phyloP scores from a whole-genome alignment of 306 rosid genomes.

The Cucurbita argyrosperma region DNA sequence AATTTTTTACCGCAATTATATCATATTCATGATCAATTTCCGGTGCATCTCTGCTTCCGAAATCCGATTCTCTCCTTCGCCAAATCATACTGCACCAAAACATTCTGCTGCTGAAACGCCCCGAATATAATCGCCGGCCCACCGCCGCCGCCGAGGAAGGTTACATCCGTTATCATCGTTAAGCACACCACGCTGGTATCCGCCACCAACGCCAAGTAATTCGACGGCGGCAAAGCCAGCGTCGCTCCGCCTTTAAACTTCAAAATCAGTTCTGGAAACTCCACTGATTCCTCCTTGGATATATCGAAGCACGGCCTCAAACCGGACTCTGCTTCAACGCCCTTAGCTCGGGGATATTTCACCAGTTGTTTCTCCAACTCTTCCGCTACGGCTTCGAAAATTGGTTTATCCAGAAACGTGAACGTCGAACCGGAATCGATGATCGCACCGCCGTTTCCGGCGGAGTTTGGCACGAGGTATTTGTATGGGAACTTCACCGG shows the following conservation, averaged over 20 bases:
- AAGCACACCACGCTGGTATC: slow-evolving; percentile 19
- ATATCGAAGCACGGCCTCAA: slow-evolving; percentile 44
- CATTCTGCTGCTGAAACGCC: slow-evolving; percentile 60
- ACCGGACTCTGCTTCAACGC: slow-evolving; percentile 32
- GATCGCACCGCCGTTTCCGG: slow-evolving; percentile 58
- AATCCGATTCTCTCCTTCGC: slow-evolving; percentile 55
- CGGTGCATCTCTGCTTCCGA: slow-evolving; percentile 25
- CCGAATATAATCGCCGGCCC: slow-evolving; percentile 79
- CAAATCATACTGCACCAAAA: slow-evolving; percentile 56
- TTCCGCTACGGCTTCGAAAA: slow-evolving; percentile 25
- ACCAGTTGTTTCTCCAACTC: slow-evolving; percentile 39
- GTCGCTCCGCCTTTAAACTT: slow-evolving; percentile 67
- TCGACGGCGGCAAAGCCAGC: slow-evolving; percentile 28
- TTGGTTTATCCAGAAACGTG: slow-evolving; percentile 47
- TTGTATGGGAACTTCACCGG: slow-evolving; percentile 37
- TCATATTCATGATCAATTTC: not conserved
- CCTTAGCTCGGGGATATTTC: slow-evolving; percentile 15
- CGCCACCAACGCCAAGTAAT: slow-evolving; percentile 36
- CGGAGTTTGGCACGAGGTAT: slow-evolving; percentile 20
- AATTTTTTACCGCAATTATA: not conserved
- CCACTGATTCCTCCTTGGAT: not conserved
- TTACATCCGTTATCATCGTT: slow-evolving; percentile 28
- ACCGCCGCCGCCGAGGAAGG: not conserved
- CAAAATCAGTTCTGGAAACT: slow-evolving; percentile 40
- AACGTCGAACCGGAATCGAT: slow-evolving; percentile 68